These are phyloP conservation scores for Ophiostoma australiae DNA, from an alignment of 2,329 filamentous ascomycete genomes.

Conservation along the genomic window DNA sequence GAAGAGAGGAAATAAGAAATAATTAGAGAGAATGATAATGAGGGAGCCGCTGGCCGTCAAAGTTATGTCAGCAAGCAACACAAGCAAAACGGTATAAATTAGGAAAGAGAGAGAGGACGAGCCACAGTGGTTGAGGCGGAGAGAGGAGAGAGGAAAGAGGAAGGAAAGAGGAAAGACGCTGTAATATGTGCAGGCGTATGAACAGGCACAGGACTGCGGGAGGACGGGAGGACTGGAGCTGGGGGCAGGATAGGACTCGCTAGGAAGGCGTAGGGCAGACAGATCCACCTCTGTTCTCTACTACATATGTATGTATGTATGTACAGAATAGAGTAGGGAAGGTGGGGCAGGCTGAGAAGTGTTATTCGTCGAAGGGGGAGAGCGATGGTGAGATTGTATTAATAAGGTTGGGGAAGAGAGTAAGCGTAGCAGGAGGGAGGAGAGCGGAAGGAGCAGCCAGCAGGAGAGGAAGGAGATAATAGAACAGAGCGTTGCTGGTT, in stretches of 20 bases:
- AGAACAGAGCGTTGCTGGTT: not conserved
- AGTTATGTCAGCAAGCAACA: not conserved
- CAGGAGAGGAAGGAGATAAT: not conserved
- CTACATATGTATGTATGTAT: too few relatives aligned
- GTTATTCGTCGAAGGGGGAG: not conserved
- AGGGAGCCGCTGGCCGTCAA: not conserved
- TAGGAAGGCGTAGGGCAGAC: constrained; percentile 5
- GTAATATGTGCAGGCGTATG: too few relatives aligned
- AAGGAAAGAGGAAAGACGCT: not conserved
- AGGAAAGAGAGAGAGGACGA: not conserved
- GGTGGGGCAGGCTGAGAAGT: not conserved
- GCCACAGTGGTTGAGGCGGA: not conserved
- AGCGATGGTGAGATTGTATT: constrained; percentile 5
- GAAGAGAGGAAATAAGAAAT: not conserved
- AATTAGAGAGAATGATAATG: not conserved
- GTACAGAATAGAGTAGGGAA: not conserved
- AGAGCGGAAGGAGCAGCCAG: too few relatives aligned
- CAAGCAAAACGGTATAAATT: not conserved
- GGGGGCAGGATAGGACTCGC: not conserved
- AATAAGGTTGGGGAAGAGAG: not conserved
- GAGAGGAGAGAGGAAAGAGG: not conserved
- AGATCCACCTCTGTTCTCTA: not conserved
- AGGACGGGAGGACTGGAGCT: not conserved
- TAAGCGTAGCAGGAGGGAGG: not conserved
- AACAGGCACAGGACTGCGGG: not conserved